Base-by-base conservation (phyloP, 2,329 filamentous ascomycete genomes). In the Xylariomycetidae sp. region DNA sequence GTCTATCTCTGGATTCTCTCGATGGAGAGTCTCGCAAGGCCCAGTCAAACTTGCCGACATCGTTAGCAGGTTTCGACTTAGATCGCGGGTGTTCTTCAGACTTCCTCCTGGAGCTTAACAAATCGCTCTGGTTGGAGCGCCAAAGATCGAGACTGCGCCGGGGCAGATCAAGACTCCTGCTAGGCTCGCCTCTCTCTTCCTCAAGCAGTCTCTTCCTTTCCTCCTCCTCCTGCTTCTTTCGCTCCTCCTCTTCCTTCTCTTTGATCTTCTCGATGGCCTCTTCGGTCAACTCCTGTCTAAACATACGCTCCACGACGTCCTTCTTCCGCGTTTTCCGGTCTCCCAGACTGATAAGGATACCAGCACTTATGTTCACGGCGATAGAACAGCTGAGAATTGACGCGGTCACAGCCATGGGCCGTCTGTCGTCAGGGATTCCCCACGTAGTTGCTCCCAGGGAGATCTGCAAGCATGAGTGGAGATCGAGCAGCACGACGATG, bases 341-440 rank as follows among this genome's bases (percentile, higher is more conserved):
- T 2, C 87, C 87, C 12, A 88, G 69, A 44, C 70, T 79, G 54
- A 94, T 94, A 16, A 90, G 55, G 2, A 94, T 61, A 4, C 87
- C 87, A 0, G 82, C 87, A 0, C 74, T 74, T 43, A 88, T 81
- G 54, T 94, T 94, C 53, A 79, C 83, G 0, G 79, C 74, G 47
- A 94, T 86, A 16, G 81, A 87, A 50, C 78, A 84, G 51, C 80
- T 84, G 2, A 94, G 83, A 36, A 94, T 89, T 5, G 85, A 79
- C 0, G 87, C 87, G 0, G 87, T 94, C 17, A 90, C 61, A 2
- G 85, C 85, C 41, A 80, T 72, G 0, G 81, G 80, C 0, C 87
- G 80, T 1, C 67, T 61, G 31, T 78, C 70, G 60, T 86, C 87
- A 57, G 78, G 70, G 48, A 89, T 90, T 16, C 77, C 75, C 83